Evolutionary conservation across 1,139 yeast species (phyloP).

Genomic region (Nakaseomyces kungkrabaensis): DNA sequence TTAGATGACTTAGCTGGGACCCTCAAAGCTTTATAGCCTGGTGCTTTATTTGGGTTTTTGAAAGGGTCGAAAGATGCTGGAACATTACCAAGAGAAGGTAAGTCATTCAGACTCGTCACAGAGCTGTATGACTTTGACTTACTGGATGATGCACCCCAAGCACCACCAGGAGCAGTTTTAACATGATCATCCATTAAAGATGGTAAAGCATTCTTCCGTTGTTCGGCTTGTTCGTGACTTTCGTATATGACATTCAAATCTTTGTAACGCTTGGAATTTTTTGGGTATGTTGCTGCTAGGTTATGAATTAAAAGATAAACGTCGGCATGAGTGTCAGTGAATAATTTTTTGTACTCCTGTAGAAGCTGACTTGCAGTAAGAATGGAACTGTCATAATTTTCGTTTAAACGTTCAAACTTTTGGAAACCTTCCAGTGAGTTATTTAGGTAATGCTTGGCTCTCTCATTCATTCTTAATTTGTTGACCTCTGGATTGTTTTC

Average conservation of each 20-base stretch:
- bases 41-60: constrained; percentile 7
- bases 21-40: constrained; percentile 8
- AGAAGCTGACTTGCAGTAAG: constrained; percentile 43
- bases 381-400: constrained; percentile 38
- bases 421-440: constrained; percentile 41
- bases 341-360: constrained; percentile 43
- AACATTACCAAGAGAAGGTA: constrained; percentile 23
- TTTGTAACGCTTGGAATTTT: constrained; percentile 29
- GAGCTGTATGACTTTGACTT: constrained; percentile 1
- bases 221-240: constrained; percentile 19
- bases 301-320: constrained; percentile 46
- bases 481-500: constrained; percentile 37
- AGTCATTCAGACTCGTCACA: constrained; percentile 9
- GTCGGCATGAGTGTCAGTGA: constrained; percentile 38
- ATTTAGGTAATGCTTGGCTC: constrained; percentile 70
- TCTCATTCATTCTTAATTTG: constrained; percentile 61
- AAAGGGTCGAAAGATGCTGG: constrained; percentile 18
- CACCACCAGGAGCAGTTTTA: constrained; percentile 18
- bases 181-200: constrained; percentile 35
- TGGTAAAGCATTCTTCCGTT: constrained; percentile 40
- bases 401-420: constrained; percentile 43
- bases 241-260: constrained; percentile 29
- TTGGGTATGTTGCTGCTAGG: constrained; percentile 44
- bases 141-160: constrained; percentile 19
- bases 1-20: constrained; percentile 6